phyloP scores from a whole-genome alignment of 768 basidiomycete species.

The Boletus subparvulus region DNA sequence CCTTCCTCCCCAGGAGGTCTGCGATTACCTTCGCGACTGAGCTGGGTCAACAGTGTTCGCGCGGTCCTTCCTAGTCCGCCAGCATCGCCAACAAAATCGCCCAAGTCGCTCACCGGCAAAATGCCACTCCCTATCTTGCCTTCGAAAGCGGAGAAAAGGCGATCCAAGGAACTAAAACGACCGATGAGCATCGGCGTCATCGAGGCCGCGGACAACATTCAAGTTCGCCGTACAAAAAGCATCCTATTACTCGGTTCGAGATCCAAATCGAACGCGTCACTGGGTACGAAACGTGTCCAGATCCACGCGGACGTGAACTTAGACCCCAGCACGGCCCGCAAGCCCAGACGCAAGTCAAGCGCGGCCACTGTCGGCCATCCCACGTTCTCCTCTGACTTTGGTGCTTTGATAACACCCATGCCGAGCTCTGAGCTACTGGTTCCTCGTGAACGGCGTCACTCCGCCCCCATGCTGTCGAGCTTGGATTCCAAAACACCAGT shows the following conservation, averaged over 20 bases:
- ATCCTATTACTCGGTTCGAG: conserved; percentile 31
- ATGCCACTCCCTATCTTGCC: not conserved
- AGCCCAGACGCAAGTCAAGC: conserved; percentile 30
- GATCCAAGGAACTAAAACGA: conserved; percentile 15
- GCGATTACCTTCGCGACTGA: conserved; percentile 33
- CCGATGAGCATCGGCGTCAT: conserved; percentile 32
- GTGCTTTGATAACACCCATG: not conserved
- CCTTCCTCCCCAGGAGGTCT: conserved; percentile 31
- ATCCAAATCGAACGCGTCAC: conserved; percentile 23
- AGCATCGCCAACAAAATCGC: conserved; percentile 25
- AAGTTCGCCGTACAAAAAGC: conserved; percentile 32
- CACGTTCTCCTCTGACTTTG: not conserved
- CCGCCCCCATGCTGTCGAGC: conserved; percentile 26
- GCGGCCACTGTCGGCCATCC: conserved; percentile 12
- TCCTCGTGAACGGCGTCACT: conserved; percentile 31
- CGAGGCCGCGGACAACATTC: conserved; percentile 27
- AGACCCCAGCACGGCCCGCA: conserved; percentile 12
- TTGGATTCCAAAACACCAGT: not conserved
- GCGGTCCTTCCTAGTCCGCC: conserved; percentile 32
- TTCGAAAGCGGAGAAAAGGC: conserved; percentile 7
- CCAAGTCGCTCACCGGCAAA: conserved; percentile 11
- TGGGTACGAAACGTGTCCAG: conserved; percentile 29
- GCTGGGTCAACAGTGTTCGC: conserved; percentile 28
- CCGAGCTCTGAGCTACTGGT: conserved; percentile 21
- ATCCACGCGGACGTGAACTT: conserved; percentile 25